These are phyloP conservation scores for Fallopia convolvulus DNA, from an alignment of 148 eudicot species.

Conservation along the genomic window DNA sequence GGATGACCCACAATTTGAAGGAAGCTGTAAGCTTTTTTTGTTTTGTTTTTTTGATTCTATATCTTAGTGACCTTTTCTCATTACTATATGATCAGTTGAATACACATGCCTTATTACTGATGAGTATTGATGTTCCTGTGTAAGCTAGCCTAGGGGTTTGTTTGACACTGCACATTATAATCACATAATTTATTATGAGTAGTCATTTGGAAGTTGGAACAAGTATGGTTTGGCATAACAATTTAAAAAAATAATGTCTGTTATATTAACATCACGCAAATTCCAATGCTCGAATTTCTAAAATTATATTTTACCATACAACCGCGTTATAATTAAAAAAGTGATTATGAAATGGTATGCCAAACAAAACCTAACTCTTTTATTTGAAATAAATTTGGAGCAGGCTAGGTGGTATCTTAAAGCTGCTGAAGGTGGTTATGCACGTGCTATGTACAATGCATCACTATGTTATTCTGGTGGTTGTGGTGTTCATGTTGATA, in stretches of 20 bases:
- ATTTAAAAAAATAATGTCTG: too few relatives aligned
- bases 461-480: slow-evolving; percentile 69
- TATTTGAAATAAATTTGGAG: slow-evolving; percentile 7
- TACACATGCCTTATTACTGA: background rate
- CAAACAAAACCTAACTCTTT: background rate
- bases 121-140: background rate
- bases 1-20: slow-evolving; percentile 31
- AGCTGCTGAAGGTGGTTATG: slow-evolving; percentile 87
- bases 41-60: background rate
- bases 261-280: too few relatives aligned
- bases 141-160: background rate
- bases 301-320: too few relatives aligned
- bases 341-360: too few relatives aligned
- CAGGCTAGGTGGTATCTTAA: slow-evolving; percentile 77
- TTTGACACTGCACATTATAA: too few relatives aligned
- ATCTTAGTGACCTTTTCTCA: background rate
- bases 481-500: slow-evolving; percentile 49
- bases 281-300: too few relatives aligned
- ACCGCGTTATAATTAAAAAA: too few relatives aligned
- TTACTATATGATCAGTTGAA: background rate
- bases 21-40: slow-evolving; percentile 48
- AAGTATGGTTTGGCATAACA: too few relatives aligned
- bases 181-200: too few relatives aligned
- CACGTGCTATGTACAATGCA: slow-evolving; percentile 81
- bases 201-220: too few relatives aligned